Evolutionary conservation across 2,329 filamentous ascomycete genomes (phyloP).

Genomic region (Diaporthe citrichinensis): DNA sequence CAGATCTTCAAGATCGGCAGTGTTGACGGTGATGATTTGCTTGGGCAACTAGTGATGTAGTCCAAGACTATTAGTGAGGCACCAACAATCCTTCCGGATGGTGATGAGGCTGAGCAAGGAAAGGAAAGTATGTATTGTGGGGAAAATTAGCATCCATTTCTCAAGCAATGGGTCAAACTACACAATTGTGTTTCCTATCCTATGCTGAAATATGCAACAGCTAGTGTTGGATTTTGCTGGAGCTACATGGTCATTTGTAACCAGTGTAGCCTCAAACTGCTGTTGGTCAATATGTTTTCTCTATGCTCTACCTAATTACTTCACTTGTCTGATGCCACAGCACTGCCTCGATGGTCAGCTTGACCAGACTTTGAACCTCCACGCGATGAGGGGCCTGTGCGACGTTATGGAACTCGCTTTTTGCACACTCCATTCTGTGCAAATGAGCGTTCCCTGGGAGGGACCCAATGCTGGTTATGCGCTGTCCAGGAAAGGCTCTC

Average conservation of each 20-base stretch:
- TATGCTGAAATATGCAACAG: neutral
- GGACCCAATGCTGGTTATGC: no score
- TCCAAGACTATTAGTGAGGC: conserved; percentile 9
- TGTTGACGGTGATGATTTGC: neutral
- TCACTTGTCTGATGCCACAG: no score
- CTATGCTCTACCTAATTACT: no score
- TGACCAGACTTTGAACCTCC: no score
- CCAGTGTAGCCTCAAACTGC: no score
- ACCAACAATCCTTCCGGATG: neutral
- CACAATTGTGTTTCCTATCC: neutral
- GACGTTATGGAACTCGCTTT: no score
- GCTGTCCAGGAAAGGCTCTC: no score
- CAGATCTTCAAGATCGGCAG: neutral
- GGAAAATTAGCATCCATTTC: neutral
- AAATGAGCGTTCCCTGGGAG: no score
- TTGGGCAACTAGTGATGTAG: neutral
- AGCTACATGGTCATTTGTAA: fast-evolving
- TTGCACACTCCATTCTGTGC: no score
- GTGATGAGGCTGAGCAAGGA: neutral
- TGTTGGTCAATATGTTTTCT: no score
- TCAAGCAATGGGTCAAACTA: neutral
- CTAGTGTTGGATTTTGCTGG: neutral
- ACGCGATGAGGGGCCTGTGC: no score
- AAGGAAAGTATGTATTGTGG: neutral
- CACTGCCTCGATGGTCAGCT: no score